Evolutionary conservation across 345 rosid species (phyloP).

Genomic region (Draba incana): DNA sequence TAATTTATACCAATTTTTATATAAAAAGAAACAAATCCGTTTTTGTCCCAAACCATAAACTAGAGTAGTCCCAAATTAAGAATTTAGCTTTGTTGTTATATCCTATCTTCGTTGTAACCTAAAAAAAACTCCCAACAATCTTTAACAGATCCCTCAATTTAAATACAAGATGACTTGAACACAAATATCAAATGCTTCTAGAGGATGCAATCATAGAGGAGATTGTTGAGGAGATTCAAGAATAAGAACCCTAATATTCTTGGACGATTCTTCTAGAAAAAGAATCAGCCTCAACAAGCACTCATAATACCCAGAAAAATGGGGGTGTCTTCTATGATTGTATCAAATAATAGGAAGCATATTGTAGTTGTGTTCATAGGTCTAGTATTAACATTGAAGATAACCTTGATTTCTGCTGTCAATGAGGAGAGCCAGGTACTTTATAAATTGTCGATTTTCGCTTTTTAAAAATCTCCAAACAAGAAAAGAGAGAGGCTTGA

Average conservation of each 20-base stretch:
- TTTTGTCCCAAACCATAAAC: constrained; percentile 36
- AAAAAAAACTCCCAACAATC: constrained; percentile 26
- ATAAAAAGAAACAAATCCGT: constrained; percentile 26
- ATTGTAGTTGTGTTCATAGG: constrained; percentile 33
- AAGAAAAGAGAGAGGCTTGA: neutral
- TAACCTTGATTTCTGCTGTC: constrained; percentile 24
- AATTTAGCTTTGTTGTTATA: constrained; percentile 24
- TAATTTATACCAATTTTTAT: constrained; percentile 18
- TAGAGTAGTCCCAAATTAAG: constrained; percentile 31
- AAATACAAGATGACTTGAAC: constrained; percentile 34
- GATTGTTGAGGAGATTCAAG: constrained; percentile 35
- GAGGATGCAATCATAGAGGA: constrained; percentile 32
- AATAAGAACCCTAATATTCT: constrained; percentile 31
- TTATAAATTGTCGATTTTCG: neutral
- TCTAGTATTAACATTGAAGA: constrained; percentile 20
- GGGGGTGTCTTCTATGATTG: constrained; percentile 40
- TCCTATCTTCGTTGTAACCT: constrained; percentile 33
- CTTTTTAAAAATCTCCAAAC: neutral
- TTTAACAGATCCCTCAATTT: constrained; percentile 26
- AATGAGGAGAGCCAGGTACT: constrained; percentile 30
- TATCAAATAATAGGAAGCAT: constrained; percentile 28
- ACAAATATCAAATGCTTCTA: constrained; percentile 28
- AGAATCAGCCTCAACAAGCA: constrained; percentile 34
- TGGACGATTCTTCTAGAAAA: constrained; percentile 31
- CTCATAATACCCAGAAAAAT: constrained; percentile 14